Conservation (phyloP, 805 yeast species). For the Starmerella vitae region DNA sequence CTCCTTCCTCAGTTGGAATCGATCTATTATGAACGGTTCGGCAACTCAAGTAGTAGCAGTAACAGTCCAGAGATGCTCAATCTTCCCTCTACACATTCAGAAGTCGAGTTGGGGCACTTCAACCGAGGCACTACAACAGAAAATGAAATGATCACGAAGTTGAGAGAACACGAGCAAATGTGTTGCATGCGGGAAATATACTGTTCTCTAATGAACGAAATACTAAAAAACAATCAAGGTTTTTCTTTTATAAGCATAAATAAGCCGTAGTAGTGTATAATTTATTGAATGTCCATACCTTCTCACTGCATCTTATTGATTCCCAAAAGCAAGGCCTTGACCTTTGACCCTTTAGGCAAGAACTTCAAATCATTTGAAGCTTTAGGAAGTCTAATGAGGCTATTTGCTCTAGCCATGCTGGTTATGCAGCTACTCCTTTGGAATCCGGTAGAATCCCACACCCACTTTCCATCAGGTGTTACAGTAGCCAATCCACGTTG, state of each 20-base stretch:
- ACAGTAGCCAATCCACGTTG: conserved; percentile 34
- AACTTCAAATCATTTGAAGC: conserved; percentile 2
- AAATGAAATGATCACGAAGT: background rate
- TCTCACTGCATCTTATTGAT: background rate
- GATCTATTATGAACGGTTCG: background rate
- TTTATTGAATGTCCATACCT: too few relatives aligned
- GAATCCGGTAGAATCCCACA: conserved; percentile 36
- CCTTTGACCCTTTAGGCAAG: conserved; percentile 14
- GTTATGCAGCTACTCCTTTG: conserved; percentile 41
- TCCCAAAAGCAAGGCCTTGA: conserved; percentile 18
- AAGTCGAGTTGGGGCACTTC: too few relatives aligned
- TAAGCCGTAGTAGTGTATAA: background rate
- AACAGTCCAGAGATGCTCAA: too few relatives aligned
- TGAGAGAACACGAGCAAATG: background rate
- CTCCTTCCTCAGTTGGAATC: conserved; percentile 4
- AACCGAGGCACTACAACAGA: background rate
- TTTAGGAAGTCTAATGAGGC: conserved; percentile 34
- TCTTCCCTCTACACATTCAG: too few relatives aligned
- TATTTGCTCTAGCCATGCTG: conserved; percentile 37
- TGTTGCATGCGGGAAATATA: conserved; percentile 1
- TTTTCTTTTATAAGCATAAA: background rate
- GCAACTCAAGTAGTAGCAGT: too few relatives aligned
- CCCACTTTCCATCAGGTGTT: conserved; percentile 20
- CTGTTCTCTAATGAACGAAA: conserved; percentile 3
- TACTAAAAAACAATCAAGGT: background rate